Evolutionary conservation across 768 basidiomycete genomes (phyloP).

Genomic region (Boletus sp.): DNA sequence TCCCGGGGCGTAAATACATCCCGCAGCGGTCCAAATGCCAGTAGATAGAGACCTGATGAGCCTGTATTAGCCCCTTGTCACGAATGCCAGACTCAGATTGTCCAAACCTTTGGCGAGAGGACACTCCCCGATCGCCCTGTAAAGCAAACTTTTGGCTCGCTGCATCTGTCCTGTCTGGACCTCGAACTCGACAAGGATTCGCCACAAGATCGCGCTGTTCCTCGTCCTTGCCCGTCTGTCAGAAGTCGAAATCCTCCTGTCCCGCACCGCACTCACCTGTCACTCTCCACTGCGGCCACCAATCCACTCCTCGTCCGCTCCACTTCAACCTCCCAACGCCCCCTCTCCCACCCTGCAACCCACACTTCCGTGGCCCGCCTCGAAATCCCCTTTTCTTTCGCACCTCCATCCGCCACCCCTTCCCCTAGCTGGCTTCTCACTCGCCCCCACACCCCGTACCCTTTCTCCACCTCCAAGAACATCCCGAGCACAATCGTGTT

Average conservation of each 20-base stretch:
- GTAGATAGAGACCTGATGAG: constrained; percentile 62
- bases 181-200: constrained; percentile 74
- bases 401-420: constrained; percentile 29
- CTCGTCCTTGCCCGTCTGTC: constrained; percentile 48
- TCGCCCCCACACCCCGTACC: constrained; percentile 75
- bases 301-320: constrained; percentile 70
- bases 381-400: constrained; percentile 51
- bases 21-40: constrained; percentile 73
- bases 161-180: constrained; percentile 55
- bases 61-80: constrained; percentile 10
- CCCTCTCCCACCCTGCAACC: constrained; percentile 76
- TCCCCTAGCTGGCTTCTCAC: constrained; percentile 58
- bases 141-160: constrained; percentile 69
- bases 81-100: background rate
- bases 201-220: constrained; percentile 66
- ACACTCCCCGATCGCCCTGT: constrained; percentile 70
- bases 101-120: constrained; percentile 66
- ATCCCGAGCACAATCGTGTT: constrained; percentile 72
- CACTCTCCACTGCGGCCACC: constrained; percentile 56
- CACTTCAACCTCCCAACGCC: constrained; percentile 64
- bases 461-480: constrained; percentile 73
- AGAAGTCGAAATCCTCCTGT: background rate
- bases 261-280: constrained; percentile 47
- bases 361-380: constrained; percentile 69
- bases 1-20: constrained; percentile 57